phyloP scores from a whole-genome alignment of 441 rosid genomes.

The Populus trichocarpa region DNA sequence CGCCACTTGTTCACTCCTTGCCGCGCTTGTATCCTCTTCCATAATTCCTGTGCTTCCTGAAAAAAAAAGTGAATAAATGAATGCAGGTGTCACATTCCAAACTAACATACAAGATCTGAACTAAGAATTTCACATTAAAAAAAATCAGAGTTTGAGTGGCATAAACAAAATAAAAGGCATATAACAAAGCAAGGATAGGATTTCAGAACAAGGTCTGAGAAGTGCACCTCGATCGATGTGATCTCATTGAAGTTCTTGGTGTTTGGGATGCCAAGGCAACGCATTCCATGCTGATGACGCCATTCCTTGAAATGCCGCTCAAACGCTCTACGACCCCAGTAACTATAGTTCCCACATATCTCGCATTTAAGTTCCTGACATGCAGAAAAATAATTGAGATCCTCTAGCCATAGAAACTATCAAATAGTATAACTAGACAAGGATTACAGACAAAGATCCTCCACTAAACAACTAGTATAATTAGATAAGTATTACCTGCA shows the following conservation, averaged over 20 bases:
- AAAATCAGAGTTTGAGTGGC: neutral
- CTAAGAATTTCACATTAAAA: neutral
- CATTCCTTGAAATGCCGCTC: conserved; percentile 99
- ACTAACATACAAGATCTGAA: neutral
- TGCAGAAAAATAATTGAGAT: conserved; percentile 1
- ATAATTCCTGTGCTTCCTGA: conserved; percentile 97
- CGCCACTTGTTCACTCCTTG: conserved; percentile 97
- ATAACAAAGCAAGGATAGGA: neutral
- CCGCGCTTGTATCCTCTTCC: conserved; percentile 89
- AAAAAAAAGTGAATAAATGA: neutral
- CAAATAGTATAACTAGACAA: neutral
- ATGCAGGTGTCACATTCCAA: neutral
- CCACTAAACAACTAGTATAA: neutral
- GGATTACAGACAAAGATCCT: neutral
- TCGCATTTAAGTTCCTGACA: conserved; percentile 92
- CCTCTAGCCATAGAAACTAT: neutral
- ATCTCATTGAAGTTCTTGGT: conserved; percentile 98
- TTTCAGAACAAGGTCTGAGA: neutral
- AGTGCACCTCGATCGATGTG: conserved; percentile 74
- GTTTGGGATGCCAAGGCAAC: conserved; percentile 97
- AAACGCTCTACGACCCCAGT: conserved; percentile 98
- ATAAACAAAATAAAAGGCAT: neutral
- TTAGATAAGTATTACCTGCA: neutral
- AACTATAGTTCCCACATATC: conserved; percentile 94
- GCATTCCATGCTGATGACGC: conserved; percentile 99